These are phyloP conservation scores for Neofusicoccum sp. DNA, from an alignment of 2,329 filamentous ascomycete species.

Conservation along the genomic window DNA sequence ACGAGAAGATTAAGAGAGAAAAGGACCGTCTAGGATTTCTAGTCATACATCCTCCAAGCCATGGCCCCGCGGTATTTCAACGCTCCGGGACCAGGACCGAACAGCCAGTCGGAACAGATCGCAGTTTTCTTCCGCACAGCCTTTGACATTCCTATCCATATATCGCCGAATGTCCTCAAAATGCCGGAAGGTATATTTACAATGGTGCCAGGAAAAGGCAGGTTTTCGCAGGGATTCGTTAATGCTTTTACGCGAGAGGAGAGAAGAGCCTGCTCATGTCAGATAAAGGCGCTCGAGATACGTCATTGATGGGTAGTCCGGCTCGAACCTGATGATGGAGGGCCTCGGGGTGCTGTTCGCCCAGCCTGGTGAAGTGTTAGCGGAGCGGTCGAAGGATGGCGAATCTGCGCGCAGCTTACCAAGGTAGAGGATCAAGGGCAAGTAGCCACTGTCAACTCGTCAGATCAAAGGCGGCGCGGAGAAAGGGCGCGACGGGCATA, in stretches of 20 bases:
- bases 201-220: background rate
- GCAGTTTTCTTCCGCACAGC: background rate
- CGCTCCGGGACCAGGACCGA: background rate
- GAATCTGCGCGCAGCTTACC: constrained; percentile 55
- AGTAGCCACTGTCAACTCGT: constrained; percentile 70
- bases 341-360: constrained; percentile 91
- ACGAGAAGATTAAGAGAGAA: background rate
- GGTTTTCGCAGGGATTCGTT: background rate
- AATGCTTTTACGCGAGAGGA: constrained; percentile 9
- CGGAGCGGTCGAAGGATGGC: no score
- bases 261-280: background rate
- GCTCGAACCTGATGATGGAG: constrained; percentile 64
- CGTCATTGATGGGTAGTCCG: background rate
- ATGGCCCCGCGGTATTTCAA: constrained; percentile 3
- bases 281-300: background rate
- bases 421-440: constrained; percentile 94
- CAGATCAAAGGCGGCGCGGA: constrained; percentile 25
- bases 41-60: background rate
- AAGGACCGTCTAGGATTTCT: constrained; percentile 13
- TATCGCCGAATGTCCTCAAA: background rate
- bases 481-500: constrained; percentile 47
- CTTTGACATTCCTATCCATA: background rate
- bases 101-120: background rate
- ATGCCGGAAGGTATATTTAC: constrained; percentile 3
- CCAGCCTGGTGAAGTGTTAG: constrained; percentile 66